These are phyloP conservation scores for Plantago ovata DNA, from an alignment of 257 asterid species.

Conservation along the genomic window DNA sequence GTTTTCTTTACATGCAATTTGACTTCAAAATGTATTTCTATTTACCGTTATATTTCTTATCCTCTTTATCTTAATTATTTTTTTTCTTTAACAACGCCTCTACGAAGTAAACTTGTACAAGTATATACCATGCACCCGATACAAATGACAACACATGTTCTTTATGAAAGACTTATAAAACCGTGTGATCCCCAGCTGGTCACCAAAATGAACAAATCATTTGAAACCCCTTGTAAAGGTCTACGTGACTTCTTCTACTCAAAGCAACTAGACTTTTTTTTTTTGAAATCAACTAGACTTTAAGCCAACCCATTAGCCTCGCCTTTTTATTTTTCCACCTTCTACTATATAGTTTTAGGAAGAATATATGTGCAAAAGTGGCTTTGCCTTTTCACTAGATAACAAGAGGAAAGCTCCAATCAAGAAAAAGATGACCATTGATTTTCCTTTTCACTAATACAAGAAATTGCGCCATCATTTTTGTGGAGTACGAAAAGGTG, in stretches of 20 bases:
- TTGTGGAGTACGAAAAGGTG: constrained; percentile 15
- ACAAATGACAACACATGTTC: too few species aligned
- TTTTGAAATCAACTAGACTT: too few species aligned
- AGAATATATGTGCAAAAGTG: constrained; percentile 27
- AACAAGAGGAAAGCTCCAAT: constrained; percentile 32
- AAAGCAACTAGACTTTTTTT: constrained; percentile 37
- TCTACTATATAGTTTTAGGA: too few species aligned
- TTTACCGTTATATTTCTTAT: too few species aligned
- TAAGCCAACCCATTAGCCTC: too few species aligned
- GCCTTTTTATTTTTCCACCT: too few species aligned
- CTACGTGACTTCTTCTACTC: constrained; percentile 41
- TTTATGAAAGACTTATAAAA: background rate
- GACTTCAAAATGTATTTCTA: too few species aligned
- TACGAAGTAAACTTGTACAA: too few species aligned
- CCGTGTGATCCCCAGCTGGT: background rate
- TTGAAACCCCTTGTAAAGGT: constrained; percentile 26
- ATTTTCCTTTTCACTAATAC: constrained; percentile 30
- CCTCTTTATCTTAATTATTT: too few species aligned
- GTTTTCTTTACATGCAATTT: too few species aligned
- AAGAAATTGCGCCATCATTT: constrained; percentile 43
- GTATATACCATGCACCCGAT: too few species aligned
- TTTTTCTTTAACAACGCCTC: too few species aligned
- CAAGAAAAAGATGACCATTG: constrained; percentile 39
- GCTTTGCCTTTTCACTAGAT: constrained; percentile 38
- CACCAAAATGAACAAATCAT: background rate